These are phyloP conservation scores for Candida nanaspora DNA, from an alignment of 805 yeast genomes.

Conservation along the genomic window DNA sequence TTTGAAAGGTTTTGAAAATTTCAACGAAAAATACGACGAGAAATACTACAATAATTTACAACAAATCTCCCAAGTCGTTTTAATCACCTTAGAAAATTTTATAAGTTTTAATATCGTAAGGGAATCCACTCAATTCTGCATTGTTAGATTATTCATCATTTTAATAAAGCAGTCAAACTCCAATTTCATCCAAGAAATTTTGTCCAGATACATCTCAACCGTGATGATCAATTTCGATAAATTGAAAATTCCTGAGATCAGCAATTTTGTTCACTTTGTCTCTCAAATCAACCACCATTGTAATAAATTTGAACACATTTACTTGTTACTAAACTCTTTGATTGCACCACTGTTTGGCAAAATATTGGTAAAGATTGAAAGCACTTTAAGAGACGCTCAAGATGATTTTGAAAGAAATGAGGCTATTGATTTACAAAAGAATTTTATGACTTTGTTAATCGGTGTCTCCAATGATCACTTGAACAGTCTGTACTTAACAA, in stretches of 20 bases:
- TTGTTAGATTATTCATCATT: slow-evolving; percentile 79
- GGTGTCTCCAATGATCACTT: slow-evolving; percentile 70
- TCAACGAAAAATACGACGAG: slow-evolving; percentile 22
- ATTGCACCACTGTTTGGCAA: slow-evolving; percentile 68
- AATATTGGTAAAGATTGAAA: slow-evolving; percentile 36
- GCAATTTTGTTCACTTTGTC: slow-evolving; percentile 76
- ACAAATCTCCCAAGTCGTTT: slow-evolving; percentile 62
- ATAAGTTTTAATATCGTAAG: slow-evolving; percentile 61
- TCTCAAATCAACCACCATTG: slow-evolving; percentile 84
- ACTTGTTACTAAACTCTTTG: slow-evolving; percentile 65
- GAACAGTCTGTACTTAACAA: slow-evolving; percentile 68
- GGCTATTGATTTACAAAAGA: slow-evolving; percentile 56
- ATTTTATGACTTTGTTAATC: slow-evolving; percentile 63
- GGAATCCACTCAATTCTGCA: slow-evolving; percentile 80
- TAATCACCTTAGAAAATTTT: slow-evolving; percentile 76
- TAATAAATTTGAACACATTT: slow-evolving; percentile 57
- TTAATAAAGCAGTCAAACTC: slow-evolving; percentile 40
- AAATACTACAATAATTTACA: slow-evolving; percentile 23
- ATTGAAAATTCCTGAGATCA: slow-evolving; percentile 56
- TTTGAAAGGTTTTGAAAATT: slow-evolving; percentile 71
- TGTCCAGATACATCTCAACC: slow-evolving; percentile 66
- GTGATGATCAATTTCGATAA: slow-evolving; percentile 51
- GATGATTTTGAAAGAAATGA: slow-evolving; percentile 42
- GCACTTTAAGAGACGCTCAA: slow-evolving; percentile 11
- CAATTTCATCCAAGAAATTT: slow-evolving; percentile 30